A percentile compares a stretch with the other conserved stretches of the same genome.
phyloP scores from a whole-genome alignment of 148 eudicot genomes.

The Chenopodium suecicum region DNA sequence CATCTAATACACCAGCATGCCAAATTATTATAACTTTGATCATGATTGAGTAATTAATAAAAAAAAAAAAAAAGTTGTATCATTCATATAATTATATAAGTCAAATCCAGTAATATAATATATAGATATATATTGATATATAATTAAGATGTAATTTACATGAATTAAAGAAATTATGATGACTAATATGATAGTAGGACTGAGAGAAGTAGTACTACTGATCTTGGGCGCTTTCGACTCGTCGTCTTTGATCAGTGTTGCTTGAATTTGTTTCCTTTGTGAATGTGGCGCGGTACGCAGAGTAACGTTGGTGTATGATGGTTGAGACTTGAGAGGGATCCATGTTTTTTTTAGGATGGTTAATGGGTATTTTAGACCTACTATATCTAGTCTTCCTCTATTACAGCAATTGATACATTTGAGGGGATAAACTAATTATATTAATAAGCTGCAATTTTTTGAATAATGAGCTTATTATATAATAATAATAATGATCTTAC shows the following conservation, averaged over 20 bases:
- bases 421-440: background rate
- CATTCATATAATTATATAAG: background rate
- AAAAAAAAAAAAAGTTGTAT: too few relatives aligned
- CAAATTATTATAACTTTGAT: too few relatives aligned
- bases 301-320: background rate
- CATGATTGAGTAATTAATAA: too few relatives aligned
- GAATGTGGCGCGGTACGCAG: background rate
- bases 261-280: background rate
- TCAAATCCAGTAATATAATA: slow-evolving; percentile 8
- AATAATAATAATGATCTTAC: background rate
- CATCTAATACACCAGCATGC: background rate
- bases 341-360: background rate
- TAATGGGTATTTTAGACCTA: background rate
- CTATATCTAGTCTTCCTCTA: background rate
- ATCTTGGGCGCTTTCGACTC: background rate
- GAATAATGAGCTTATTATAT: background rate
- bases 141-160: background rate
- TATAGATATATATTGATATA: background rate
- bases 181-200: background rate
- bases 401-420: background rate
- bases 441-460: background rate
- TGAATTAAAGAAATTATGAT: background rate
- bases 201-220: background rate
- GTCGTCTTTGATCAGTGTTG: background rate
- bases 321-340: background rate